A percentile compares a stretch with the other conserved stretches of the same genome.
Evolutionary conservation across 1,139 yeast genomes (phyloP).

Genomic region (Blastobotrys buckinghamii): DNA sequence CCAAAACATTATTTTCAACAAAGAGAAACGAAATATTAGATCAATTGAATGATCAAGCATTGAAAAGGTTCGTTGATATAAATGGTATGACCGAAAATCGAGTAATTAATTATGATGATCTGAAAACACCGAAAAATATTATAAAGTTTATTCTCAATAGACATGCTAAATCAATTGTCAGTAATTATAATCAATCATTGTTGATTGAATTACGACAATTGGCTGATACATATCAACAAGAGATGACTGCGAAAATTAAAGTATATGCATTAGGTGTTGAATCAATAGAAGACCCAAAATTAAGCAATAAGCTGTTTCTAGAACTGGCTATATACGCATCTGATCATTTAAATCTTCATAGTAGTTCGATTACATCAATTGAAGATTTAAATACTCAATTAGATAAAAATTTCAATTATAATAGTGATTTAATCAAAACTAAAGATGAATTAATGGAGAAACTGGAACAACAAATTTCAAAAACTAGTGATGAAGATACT

Average conservation of each 20-base stretch:
- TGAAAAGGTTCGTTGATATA: background rate
- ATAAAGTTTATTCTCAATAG: background rate
- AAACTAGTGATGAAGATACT: conserved; percentile 14
- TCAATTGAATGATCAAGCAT: background rate
- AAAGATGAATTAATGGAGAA: background rate
- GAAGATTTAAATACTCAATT: conserved; percentile 2
- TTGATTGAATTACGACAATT: background rate
- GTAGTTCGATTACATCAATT: background rate
- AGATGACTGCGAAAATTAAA: conserved; percentile 3
- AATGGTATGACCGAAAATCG: background rate
- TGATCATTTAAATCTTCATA: conserved; percentile 3
- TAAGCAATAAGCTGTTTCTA: background rate
- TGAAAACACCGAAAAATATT: background rate
- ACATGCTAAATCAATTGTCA: background rate
- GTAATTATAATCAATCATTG: background rate
- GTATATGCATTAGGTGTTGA: conserved; percentile 7
- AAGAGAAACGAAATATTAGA: background rate
- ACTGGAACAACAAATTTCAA: background rate
- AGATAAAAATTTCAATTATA: background rate
- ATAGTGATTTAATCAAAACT: background rate
- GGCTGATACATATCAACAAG: background rate
- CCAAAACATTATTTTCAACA: background rate
- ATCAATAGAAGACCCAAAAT: conserved; percentile 3
- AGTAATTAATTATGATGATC: background rate
- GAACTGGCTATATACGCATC: conserved; percentile 7